A percentile compares a stretch with the other conserved stretches of the same genome.
phyloP scores from a whole-genome alignment of 345 rosid species.

The Melastoma malabathricum region DNA sequence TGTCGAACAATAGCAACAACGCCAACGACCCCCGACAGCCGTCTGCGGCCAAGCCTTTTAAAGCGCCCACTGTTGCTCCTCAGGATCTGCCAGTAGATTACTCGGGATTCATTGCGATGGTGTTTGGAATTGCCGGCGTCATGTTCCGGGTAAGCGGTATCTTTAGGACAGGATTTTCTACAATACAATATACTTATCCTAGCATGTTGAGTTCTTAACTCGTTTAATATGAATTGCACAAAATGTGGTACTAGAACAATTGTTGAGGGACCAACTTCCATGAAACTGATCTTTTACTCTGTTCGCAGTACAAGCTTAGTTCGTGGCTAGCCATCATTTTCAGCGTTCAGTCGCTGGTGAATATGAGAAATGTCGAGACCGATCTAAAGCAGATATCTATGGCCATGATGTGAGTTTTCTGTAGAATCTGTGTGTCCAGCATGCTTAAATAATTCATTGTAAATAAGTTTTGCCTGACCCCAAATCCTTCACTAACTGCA shows the following conservation, averaged over 20 bases:
- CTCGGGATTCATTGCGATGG: slow-evolving; percentile 85
- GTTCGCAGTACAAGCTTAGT: slow-evolving; percentile 74
- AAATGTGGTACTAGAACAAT: no score
- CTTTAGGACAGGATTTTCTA: no score
- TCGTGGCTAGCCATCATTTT: slow-evolving; percentile 94
- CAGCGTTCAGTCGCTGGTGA: slow-evolving; percentile 83
- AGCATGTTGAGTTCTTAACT: no score
- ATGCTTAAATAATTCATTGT: no score
- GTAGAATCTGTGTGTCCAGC: neutral
- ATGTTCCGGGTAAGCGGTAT: slow-evolving; percentile 61
- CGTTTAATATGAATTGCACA: no score
- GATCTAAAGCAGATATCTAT: slow-evolving; percentile 97
- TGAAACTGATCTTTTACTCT: neutral
- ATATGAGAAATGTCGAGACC: slow-evolving; percentile 76
- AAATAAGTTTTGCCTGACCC: neutral
- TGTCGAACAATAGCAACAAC: slow-evolving; percentile 35
- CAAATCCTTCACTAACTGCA: neutral
- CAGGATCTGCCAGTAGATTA: slow-evolving; percentile 94
- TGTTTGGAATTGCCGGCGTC: slow-evolving; percentile 80
- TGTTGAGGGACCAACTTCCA: no score
- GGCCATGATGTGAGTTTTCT: slow-evolving; percentile 75
- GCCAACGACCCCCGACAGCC: slow-evolving; percentile 87
- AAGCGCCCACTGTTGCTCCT: slow-evolving; percentile 29
- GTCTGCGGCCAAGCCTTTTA: slow-evolving; percentile 58
- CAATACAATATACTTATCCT: no score